These are phyloP conservation scores for Colletotrichum chlorophyti DNA, from an alignment of 2,329 filamentous ascomycete species.

Conservation along the genomic window DNA sequence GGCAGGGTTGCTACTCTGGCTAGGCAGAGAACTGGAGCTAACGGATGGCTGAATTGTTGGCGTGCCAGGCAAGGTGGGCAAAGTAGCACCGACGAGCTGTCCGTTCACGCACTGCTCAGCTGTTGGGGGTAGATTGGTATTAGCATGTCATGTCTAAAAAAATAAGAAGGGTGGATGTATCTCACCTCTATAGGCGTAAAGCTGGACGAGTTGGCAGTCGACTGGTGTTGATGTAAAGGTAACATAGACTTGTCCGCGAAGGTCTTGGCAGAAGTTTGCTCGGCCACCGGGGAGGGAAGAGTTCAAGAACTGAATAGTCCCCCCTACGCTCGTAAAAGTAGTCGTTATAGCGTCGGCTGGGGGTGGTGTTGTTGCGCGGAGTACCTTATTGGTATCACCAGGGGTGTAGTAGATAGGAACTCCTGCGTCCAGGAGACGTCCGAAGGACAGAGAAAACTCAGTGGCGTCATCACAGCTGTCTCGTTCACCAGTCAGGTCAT, in stretches of 20 bases:
- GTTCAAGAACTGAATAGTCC: not conserved
- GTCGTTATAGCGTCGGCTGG: not conserved
- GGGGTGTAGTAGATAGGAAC: not conserved
- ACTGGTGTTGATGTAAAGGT: not conserved
- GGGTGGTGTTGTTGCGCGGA: not conserved
- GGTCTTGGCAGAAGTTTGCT: not conserved
- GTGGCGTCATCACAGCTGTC: not conserved
- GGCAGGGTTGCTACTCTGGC: too few species aligned
- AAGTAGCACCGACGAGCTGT: not conserved
- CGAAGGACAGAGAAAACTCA: not conserved
- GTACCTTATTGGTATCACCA: not conserved
- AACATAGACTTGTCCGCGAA: not conserved
- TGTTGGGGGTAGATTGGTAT: not conserved
- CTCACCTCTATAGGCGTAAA: not conserved
- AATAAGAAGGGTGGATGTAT: not conserved
- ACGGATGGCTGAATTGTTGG: too few species aligned
- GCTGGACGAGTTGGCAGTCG: not conserved
- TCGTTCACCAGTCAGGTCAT: not conserved
- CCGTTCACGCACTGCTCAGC: not conserved
- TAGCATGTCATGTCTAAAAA: not conserved
- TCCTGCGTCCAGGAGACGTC: not conserved
- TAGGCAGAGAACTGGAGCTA: too few species aligned
- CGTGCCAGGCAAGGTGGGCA: too few species aligned
- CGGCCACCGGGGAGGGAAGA: not conserved
- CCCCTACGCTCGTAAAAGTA: not conserved